Evolutionary conservation across 202 grass and related monocot genomes (phyloP).

Genomic region (Musa balbisiana): DNA sequence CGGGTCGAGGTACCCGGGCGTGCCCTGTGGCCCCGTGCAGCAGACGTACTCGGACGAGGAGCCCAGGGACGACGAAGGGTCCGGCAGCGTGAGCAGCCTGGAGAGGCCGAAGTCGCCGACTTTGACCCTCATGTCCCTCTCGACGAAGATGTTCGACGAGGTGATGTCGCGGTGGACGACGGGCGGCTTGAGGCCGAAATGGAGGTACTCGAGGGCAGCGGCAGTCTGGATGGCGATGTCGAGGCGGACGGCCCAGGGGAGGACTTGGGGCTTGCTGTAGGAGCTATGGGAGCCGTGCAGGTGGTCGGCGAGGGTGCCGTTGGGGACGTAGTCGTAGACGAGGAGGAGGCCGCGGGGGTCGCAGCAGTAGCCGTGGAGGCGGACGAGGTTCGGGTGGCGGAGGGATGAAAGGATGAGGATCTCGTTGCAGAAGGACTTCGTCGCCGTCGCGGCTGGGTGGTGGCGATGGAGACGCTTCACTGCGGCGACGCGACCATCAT

Average conservation of each 20-base stretch:
- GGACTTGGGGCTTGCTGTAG: slow-evolving; percentile 8
- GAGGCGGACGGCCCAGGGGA: slow-evolving; percentile 61
- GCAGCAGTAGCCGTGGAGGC: slow-evolving; percentile 86
- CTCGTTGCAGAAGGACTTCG: slow-evolving; percentile 91
- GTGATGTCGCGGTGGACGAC: slow-evolving; percentile 97
- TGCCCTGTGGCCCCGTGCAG: slow-evolving; percentile 92
- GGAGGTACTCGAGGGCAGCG: slow-evolving; percentile 79
- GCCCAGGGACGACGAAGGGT: slow-evolving; percentile 48
- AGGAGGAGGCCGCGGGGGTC: slow-evolving; percentile 84
- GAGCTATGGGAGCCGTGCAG: slow-evolving; percentile 47
- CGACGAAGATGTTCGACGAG: slow-evolving; percentile 87
- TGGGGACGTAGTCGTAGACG: slow-evolving; percentile 90
- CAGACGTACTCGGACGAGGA: slow-evolving; percentile 57
- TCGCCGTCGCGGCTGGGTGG: slow-evolving; percentile 42
- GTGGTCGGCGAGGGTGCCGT: slow-evolving; percentile 90
- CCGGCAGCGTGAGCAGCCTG: slow-evolving; percentile 53
- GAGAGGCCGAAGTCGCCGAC: slow-evolving; percentile 97
- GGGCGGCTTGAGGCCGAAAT: slow-evolving; percentile 71
- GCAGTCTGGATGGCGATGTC: slow-evolving; percentile 85
- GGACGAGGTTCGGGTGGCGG: slow-evolving; percentile 78
- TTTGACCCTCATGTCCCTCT: slow-evolving; percentile 83
- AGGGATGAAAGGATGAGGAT: slow-evolving; percentile 92
- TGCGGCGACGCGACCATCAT: slow-evolving; percentile 44
- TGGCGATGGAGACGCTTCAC: slow-evolving; percentile 77
- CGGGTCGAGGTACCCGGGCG: slow-evolving; percentile 86